Base-by-base conservation (phyloP, 1,284 basidiomycete species). In the Puccinia coronata region DNA sequence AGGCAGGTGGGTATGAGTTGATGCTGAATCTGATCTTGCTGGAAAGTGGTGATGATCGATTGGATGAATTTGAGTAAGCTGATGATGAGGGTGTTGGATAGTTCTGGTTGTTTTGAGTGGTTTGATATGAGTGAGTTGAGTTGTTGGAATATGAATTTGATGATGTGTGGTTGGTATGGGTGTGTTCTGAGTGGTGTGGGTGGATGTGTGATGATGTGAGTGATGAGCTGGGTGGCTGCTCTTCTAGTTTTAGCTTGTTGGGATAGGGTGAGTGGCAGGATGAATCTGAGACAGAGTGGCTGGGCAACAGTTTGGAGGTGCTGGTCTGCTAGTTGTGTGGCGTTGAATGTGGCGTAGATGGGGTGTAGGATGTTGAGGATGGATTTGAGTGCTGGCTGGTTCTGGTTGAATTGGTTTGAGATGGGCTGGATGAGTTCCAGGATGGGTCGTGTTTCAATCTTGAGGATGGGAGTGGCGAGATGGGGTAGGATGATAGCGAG, bases 241-340 rank as follows among this genome's bases (percentile, higher is more conserved):
- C 91, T 95, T 81, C 97, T 91, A 69, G 99, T 94, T 88, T 99
- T 98, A 51, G 97, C 96, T 65, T 96, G 89, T 1, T 91, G 90
- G 87, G 99, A 96, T 72, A 95, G 88, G 72, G 98, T 43, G 83
- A 67, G 4, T 82, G 65, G 1, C 91, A 91, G 85, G 93, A 95
- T 73, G 5, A 36, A 73, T 6, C 25, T 12, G 47, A 14, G 96
- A 87, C 0, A 92, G 92, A n/a, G 36, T n/a, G 31, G 91, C 88
- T 12, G 93, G 91, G 80, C 93, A 88, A n/a, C 89, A 88, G 72
- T 93, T 86, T 69, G 93, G 84, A 28, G 23, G 6, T 90, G 91
- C 77, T 87, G 87, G 69, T 87, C 85, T 92, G 90, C 72, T 91
- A 87, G 83, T 90, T 91, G 83, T 93, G 88, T 84, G 93, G 57